Evolutionary conservation across 345 rosid genomes (phyloP).

Genomic region (Eucalyptus pauciflora): DNA sequence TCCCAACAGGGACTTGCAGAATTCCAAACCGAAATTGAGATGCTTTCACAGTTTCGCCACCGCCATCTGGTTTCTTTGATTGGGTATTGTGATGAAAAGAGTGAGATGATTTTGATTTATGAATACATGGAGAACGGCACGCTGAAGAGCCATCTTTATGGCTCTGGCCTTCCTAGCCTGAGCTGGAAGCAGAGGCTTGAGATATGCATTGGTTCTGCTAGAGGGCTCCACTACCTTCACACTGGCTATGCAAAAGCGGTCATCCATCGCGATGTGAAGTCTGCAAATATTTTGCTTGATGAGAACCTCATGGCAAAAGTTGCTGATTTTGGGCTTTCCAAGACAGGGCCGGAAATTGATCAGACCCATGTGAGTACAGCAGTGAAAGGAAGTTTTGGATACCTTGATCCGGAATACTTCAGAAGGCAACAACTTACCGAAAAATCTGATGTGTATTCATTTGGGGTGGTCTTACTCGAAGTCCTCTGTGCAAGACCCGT

Average conservation of each 20-base stretch:
- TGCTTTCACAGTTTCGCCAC: conserved; percentile 72
- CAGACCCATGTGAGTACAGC: conserved; percentile 97
- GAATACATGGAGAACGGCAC: conserved; percentile 81
- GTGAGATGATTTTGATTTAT: conserved; percentile 70
- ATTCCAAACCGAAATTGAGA: conserved; percentile 73
- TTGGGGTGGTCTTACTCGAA: conserved; percentile 86
- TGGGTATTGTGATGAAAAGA: conserved; percentile 71
- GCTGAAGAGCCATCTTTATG: conserved; percentile 59
- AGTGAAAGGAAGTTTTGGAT: conserved; percentile 90
- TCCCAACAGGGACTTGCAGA: conserved; percentile 77
- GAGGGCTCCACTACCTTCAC: conserved; percentile 70
- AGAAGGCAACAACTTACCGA: conserved; percentile 88
- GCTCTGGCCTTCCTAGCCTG: conserved; percentile 43
- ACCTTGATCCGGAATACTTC: conserved; percentile 85
- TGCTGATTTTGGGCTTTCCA: conserved; percentile 85
- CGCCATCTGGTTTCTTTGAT: conserved; percentile 76
- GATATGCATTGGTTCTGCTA: conserved; percentile 59
- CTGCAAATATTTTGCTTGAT: conserved; percentile 64
- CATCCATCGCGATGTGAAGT: conserved; percentile 69
- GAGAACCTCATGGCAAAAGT: conserved; percentile 75
- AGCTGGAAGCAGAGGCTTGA: conserved; percentile 64
- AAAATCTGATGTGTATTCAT: conserved; percentile 87
- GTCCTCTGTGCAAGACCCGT: conserved; percentile 95
- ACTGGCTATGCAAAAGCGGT: conserved; percentile 62
- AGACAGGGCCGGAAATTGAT: conserved; percentile 84